Conservation (phyloP, 2,329 filamentous ascomycete species). For the Aspergillus nomiae region DNA sequence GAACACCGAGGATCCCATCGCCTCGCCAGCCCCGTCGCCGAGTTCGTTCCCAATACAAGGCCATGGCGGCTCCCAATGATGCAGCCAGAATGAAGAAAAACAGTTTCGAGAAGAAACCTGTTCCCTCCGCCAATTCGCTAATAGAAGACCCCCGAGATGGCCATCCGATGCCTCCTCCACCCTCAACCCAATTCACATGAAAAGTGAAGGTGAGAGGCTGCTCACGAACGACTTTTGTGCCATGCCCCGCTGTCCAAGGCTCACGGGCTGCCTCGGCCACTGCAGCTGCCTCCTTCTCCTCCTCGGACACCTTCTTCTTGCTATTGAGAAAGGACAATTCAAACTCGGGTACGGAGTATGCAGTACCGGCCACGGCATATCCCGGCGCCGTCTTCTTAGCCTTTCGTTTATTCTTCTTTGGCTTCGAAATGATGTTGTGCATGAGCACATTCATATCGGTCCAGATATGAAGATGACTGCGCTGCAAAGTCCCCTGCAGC, state of each 20-base stretch:
- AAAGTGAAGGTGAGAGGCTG: constrained; percentile 79
- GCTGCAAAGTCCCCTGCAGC: constrained; percentile 83
- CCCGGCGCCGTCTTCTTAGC: constrained; percentile 64
- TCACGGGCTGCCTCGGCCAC: constrained; percentile 46
- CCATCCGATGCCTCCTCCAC: constrained; percentile 41
- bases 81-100: constrained; percentile 41
- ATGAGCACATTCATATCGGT: constrained; percentile 88
- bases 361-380: constrained; percentile 82
- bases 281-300: constrained; percentile 48
- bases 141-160: constrained; percentile 18
- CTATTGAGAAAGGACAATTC: constrained; percentile 46
- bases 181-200: constrained; percentile 72
- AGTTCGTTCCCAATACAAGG: constrained; percentile 41
- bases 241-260: constrained; percentile 51
- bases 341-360: constrained; percentile 78
- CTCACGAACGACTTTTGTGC: constrained; percentile 75
- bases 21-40: constrained; percentile 37
- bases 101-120: constrained; percentile 31
- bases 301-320: constrained; percentile 17
- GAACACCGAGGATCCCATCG: constrained; percentile 52
- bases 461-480: constrained; percentile 85
- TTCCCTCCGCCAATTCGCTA: constrained; percentile 7
- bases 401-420: constrained; percentile 26
- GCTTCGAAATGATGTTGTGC: constrained; percentile 53
- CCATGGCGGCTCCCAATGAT: constrained; percentile 36